Conservation (phyloP, 345 rosid genomes). For the Barbarea vulgaris region DNA sequence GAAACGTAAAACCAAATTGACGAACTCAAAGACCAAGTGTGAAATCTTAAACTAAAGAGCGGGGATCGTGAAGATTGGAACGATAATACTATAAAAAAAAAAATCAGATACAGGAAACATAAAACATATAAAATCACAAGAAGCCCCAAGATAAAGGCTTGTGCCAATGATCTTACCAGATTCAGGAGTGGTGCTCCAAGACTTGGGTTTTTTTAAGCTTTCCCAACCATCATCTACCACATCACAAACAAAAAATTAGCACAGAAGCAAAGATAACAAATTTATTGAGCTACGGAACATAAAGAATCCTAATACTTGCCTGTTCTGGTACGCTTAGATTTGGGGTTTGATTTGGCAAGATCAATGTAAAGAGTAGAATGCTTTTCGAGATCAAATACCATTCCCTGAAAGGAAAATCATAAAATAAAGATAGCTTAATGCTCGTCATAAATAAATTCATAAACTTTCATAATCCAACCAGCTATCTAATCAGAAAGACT, state of each 20-base stretch:
- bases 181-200: slow-evolving; percentile 47
- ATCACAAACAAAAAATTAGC: not conserved
- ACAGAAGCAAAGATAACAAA: not conserved
- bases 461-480: not conserved
- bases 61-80: not conserved
- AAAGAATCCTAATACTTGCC: slow-evolving; percentile 42
- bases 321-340: slow-evolving; percentile 80
- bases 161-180: slow-evolving; percentile 52
- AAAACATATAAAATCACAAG: slow-evolving; percentile 18
- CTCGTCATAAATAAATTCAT: not conserved
- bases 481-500: slow-evolving; percentile 3
- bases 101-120: slow-evolving; percentile 20
- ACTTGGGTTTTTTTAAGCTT: slow-evolving; percentile 30
- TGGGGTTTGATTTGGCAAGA: slow-evolving; percentile 88
- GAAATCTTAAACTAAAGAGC: slow-evolving; percentile 30
- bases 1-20: slow-evolving; percentile 58
- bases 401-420: slow-evolving; percentile 55
- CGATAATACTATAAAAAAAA: not conserved
- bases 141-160: slow-evolving; percentile 22
- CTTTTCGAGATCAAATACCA: slow-evolving; percentile 91
- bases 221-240: slow-evolving; percentile 32
- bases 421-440: not conserved
- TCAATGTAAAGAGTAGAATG: slow-evolving; percentile 77
- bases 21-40: slow-evolving; percentile 45
- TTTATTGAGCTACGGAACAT: not conserved